Base-by-base conservation (phyloP, 2,329 filamentous ascomycete genomes). In the Colletotrichum orchidophilum region DNA sequence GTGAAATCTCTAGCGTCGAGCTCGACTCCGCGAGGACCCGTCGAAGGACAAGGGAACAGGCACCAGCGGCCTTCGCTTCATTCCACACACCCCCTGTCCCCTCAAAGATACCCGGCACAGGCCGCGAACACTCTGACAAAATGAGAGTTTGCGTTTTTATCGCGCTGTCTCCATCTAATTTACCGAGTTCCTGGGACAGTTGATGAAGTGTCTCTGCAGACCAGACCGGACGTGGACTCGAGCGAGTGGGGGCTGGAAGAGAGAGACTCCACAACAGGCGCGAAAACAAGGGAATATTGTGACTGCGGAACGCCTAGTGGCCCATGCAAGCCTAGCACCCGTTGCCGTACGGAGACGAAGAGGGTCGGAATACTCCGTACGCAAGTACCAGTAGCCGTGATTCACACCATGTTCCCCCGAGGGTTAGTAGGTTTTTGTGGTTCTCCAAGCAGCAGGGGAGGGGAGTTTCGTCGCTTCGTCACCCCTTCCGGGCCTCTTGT, bases 201-300 rank as follows among this genome's bases (percentile, higher is more conserved):
- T 71, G 58, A 63, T 69, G 69, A 71, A 63, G 59, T 71, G 59
- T 71, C 69, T 63, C 33, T 63, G 65, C 69, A 63, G 53, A 58
- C 29, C 27, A 57, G 59, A 50, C 50, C 29, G 49, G 66, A 49
- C 58, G 26, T 31, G 26, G 58, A 31, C 26, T 53, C 13, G 59
- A 46, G 42, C 21, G n/a, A 33, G 21, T 27, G 46, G 42, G 27
- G n/a, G 13, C 27, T 49, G 9, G 12, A 33, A 31, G 42, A 33
- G 58, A 21, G 11, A 58, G 33, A 27, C 50, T 63, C 65, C 65
- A 63, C 64, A 63, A 31, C 31, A 33, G 59, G 54, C 31, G 59
- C 39, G 59, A 58, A 42, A 26, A 24, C 39, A 55, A 18, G 66
- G 57, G 58, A 39, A 66, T 57, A 46, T 50, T 52, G 55, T 59